phyloP scores from a whole-genome alignment of 306 rosid genomes.

The Oemleria cerasiformis region DNA sequence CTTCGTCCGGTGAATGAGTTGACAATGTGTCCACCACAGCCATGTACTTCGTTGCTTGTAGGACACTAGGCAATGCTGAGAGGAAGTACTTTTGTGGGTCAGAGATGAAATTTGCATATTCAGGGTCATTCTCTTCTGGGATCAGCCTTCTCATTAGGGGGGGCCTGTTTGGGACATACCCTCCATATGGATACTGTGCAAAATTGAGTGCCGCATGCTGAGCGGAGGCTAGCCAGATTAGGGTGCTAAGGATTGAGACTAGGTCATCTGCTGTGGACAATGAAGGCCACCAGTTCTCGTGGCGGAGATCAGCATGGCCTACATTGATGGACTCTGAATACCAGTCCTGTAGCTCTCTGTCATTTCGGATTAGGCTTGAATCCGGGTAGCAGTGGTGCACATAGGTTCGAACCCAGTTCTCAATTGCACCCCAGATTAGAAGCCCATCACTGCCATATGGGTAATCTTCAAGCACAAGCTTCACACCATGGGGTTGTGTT shows the following conservation, averaged over 20 bases:
- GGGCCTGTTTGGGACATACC: slow-evolving; percentile 90
- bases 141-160: slow-evolving; percentile 76
- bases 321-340: slow-evolving; percentile 82
- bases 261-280: slow-evolving; percentile 57
- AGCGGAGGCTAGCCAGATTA: slow-evolving; percentile 89
- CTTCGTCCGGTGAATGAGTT: slow-evolving; percentile 90
- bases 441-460: slow-evolving; percentile 89
- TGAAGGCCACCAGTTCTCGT: slow-evolving; percentile 85
- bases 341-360: slow-evolving; percentile 85
- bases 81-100: slow-evolving; percentile 87
- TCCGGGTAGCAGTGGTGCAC: slow-evolving; percentile 76
- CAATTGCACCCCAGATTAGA: slow-evolving; percentile 79
- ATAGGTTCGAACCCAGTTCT: slow-evolving; percentile 71
- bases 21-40: slow-evolving; percentile 91
- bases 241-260: slow-evolving; percentile 57
- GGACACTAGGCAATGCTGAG: slow-evolving; percentile 58
- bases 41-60: slow-evolving; percentile 71
- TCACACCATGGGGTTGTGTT: slow-evolving; percentile 80
- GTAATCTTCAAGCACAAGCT: slow-evolving; percentile 68
- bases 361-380: slow-evolving; percentile 47
- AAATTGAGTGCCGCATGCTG: slow-evolving; percentile 99
- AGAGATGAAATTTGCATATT: slow-evolving; percentile 50
- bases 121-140: slow-evolving; percentile 77
- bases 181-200: slow-evolving; percentile 95
- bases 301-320: slow-evolving; percentile 73